phyloP scores from a whole-genome alignment of 1,284 basidiomycete genomes.

The Tilletia setariae region DNA sequence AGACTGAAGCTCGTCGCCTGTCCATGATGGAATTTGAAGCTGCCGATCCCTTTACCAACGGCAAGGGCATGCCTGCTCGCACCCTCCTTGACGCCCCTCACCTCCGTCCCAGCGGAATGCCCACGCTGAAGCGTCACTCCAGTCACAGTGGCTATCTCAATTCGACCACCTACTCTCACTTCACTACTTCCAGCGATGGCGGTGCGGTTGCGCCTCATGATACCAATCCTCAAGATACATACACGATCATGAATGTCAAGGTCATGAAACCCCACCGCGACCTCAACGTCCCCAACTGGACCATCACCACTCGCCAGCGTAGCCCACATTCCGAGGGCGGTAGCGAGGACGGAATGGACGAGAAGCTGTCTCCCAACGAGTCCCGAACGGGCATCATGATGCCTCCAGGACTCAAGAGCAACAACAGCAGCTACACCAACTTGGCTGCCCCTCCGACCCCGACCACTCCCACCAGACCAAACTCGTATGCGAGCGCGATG shows the following conservation, averaged over 20 bases:
- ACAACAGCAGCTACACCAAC: no score
- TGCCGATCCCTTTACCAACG: background rate
- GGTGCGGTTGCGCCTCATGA: background rate
- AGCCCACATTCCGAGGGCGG: background rate
- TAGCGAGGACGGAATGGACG: slow-evolving; percentile 8
- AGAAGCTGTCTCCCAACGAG: no score
- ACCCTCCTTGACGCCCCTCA: slow-evolving; percentile 10
- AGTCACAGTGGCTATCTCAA: background rate
- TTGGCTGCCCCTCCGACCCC: no score
- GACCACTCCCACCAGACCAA: no score
- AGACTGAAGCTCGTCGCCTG: slow-evolving; percentile 6
- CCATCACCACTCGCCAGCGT: slow-evolving; percentile 7
- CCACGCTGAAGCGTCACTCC: background rate
- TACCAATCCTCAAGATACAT: background rate
- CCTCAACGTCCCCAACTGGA: background rate
- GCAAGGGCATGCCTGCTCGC: background rate
- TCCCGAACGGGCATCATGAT: no score
- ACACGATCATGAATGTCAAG: slow-evolving; percentile 9
- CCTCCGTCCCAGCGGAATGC: background rate
- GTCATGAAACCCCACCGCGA: background rate
- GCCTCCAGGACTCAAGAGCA: no score
- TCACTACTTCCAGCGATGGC: background rate
- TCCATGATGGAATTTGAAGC: background rate
- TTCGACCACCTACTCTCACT: slow-evolving; percentile 6
- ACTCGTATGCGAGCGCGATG: no score